Percentiles rank a stretch among this genome's conserved stretches.
Evolutionary conservation across 1,284 basidiomycete genomes (phyloP).

Genomic region (Neonothopanus nambi): DNA sequence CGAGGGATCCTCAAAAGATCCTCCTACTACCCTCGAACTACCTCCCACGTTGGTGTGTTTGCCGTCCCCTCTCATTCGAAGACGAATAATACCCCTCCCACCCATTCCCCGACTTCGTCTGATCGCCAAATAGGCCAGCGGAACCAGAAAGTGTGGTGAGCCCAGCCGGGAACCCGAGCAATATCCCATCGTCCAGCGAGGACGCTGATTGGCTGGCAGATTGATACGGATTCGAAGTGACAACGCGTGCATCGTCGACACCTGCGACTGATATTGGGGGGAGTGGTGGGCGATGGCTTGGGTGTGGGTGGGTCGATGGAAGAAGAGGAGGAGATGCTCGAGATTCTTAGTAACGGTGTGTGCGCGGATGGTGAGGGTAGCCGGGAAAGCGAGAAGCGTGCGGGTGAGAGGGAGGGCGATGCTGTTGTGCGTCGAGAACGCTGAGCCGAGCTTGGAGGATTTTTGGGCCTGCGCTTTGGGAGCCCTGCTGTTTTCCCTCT

Average conservation of each 20-base stretch:
- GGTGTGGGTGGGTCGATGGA: neutral
- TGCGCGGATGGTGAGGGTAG: neutral
- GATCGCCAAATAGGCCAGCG: no score
- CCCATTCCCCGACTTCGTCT: no score
- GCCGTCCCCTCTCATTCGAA: no score
- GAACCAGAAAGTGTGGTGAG: neutral
- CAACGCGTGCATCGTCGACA: no score
- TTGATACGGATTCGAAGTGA: no score
- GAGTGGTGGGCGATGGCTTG: neutral
- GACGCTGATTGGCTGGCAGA: neutral
- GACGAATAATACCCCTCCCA: no score
- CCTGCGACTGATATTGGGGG: neutral
- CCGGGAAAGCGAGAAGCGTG: neutral
- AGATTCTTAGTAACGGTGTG: neutral
- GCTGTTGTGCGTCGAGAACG: neutral
- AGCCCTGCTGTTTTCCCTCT: slow-evolving; percentile 2
- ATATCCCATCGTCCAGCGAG: neutral
- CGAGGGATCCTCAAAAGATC: no score
- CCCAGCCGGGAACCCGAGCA: neutral
- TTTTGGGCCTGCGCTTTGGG: slow-evolving; percentile 3
- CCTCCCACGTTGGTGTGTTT: no score
- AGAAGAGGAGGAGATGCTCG: neutral
- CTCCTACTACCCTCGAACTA: no score
- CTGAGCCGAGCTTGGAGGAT: neutral
- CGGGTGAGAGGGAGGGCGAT: slow-evolving; percentile 34